Base-by-base conservation (phyloP, 2,329 filamentous ascomycete species). In the Microcyclospora pomicola region DNA sequence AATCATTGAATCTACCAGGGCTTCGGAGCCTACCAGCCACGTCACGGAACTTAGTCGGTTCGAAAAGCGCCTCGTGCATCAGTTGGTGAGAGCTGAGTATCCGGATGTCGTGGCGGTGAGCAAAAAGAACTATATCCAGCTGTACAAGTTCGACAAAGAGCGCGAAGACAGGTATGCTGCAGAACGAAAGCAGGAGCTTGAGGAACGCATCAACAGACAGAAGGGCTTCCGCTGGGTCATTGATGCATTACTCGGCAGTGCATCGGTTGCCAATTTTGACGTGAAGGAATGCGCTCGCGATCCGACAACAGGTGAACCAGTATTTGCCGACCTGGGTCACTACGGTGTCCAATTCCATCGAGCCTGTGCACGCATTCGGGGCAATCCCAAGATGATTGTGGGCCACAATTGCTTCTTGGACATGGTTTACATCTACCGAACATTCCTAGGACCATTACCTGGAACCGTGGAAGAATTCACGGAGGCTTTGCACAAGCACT, bases 371-470 rank as follows among this genome's bases (percentile, higher is more conserved):
- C 53, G 59, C 5, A 50, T 78, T 10, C 62, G 61, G 32, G 52
- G 56, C 14, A 66, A 62, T 14, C 62, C 65, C 11, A 64, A 67
- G 2, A 61, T 75, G 1, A 48, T 81, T 0, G 65, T 81, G 2
- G 75, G 76, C 0, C 76, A 82, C 57, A 81, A 82, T 47, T 63
- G 75, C 41, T 73, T 81, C 44, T 68, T 70, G 2, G 76, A 82
- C 46, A 60, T 82, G 2, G 67, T 73, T 28, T 80, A 80, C 48
- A 56, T 81, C 28, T 76, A 79, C 53, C 58, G 64, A n/a, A 69
- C 67, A 1, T 82, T 82, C 53, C 62, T 80, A 35, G 73, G 72
- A 1, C 44, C 58, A 1, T 59, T 81, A 2, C 77, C 77, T 0
- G 56, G 61, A 2, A 69, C 60, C 0, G 53, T 77, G 1, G 60